Evolutionary conservation across 305 asterid species (phyloP).

Genomic region (Andrographis paniculata): DNA sequence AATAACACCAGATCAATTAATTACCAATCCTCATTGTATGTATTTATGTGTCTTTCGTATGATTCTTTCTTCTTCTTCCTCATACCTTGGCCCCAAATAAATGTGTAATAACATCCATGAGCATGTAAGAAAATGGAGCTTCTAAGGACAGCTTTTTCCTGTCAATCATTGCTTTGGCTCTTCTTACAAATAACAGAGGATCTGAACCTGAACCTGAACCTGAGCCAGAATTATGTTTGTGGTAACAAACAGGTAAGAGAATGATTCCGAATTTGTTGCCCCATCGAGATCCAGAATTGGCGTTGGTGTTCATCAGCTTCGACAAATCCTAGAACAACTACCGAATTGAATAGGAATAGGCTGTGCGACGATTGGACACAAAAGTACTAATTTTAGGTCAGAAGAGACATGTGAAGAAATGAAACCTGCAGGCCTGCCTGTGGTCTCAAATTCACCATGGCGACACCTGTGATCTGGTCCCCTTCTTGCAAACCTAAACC

Average conservation of each 20-base stretch:
- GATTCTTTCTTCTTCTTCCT: background rate
- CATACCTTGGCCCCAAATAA: conserved; percentile 56
- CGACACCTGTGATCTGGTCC: conserved; percentile 53
- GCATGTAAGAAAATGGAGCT: conserved; percentile 47
- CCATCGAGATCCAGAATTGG: conserved; percentile 14
- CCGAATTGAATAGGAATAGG: background rate
- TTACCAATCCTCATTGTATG: too few relatives aligned
- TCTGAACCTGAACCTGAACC: conserved; percentile 22
- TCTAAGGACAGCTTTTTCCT: conserved; percentile 65
- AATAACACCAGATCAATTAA: background rate
- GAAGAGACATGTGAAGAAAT: background rate
- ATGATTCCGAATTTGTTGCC: conserved; percentile 75
- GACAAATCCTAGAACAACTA: conserved; percentile 34
- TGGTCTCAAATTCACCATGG: conserved; percentile 73
- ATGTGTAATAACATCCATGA: conserved; percentile 32
- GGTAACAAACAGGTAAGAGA: conserved; percentile 51
- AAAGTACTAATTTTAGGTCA: too few relatives aligned
- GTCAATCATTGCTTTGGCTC: conserved; percentile 66
- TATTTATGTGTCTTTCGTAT: background rate
- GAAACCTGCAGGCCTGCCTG: conserved; percentile 65
- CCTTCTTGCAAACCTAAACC: conserved; percentile 45
- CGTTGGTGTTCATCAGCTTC: conserved; percentile 17
- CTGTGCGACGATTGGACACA: too few relatives aligned
- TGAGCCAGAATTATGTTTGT: conserved; percentile 6
- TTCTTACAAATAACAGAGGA: conserved; percentile 48